Base-by-base conservation (phyloP, 164 flowering plant species). In the Kalanchoe fedtschenkoi region DNA sequence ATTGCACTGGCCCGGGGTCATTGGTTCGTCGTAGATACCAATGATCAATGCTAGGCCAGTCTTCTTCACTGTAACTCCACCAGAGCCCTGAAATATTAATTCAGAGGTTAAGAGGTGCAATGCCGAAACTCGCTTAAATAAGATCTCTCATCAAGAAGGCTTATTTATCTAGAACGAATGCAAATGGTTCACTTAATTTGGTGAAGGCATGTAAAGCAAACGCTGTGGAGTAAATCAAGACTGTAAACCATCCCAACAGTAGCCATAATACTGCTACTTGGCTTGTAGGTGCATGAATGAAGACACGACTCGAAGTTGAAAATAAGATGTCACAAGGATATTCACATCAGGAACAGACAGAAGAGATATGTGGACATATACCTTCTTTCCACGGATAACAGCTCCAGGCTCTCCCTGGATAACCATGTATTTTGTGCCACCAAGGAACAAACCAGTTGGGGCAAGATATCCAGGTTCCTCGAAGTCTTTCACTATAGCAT, bases 391-490 rank as follows among this genome's bases (percentile, higher is more conserved):
- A 51, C 56, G 56, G 15, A 51, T 51, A 29, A 51, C 56, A 0
- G 32, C 56, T 51, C 56, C 56, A 13, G 56, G 17, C 56, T 51
- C 56, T 51, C 56, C 56, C 3, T 4, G 6, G 14, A 51, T 51
- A 15, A 51, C 56, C 56, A 51, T 51, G 30, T 51, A 51, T 26
- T 51, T 51, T 2, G 15, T 13, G 2, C 56, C 56, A 51, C 56
- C 56, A 26, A 51, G 56, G 56, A 24, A 51, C 56, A 51, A 26
- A 11, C 56, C 56, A 51, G 56, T 51, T 7, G 56, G 56, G 56
- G 56, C 56, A 51, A 51, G 56, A 10, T 30, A 24, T 2, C 56
- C 56, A 26, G 56, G 56, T 13, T 51, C 17, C 13, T 51, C 32
- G 28, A 51, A 51, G 56, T 51, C 56, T 2, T 51, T 51, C 32